Evolutionary conservation across 2,329 filamentous ascomycete species (phyloP).

Genomic region (Blastomyces percursus): DNA sequence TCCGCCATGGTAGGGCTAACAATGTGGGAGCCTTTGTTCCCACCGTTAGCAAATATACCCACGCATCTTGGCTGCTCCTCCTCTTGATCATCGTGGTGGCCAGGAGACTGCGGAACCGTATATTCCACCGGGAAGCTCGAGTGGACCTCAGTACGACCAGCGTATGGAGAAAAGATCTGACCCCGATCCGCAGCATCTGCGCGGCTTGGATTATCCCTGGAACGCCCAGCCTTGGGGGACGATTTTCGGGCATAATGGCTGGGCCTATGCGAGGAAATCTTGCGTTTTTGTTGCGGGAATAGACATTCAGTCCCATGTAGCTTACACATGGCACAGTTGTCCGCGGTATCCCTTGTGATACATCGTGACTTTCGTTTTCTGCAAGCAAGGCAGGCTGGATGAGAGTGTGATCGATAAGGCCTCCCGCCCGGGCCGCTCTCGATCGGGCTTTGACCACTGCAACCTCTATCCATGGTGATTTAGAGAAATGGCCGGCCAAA

Average conservation of each 20-base stretch:
- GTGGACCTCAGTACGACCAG: not conserved
- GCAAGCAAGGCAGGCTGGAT: constrained; percentile 44
- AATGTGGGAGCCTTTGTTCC: constrained; percentile 38
- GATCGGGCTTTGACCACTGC: not conserved
- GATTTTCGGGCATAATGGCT: not conserved
- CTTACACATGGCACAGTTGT: constrained; percentile 42
- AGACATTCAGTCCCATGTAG: constrained; percentile 41
- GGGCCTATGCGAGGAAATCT: not conserved
- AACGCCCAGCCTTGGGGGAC: not conserved
- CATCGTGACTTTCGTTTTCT: constrained; percentile 45
- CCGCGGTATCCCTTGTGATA: constrained; percentile 35
- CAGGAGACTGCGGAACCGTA: not conserved
- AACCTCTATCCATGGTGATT: not conserved
- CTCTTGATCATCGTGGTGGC: not conserved
- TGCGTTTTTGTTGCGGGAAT: constrained; percentile 27
- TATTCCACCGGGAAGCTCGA: not conserved
- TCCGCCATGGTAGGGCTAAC: constrained; percentile 43
- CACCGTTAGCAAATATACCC: constrained; percentile 16
- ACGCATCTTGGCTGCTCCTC: constrained; percentile 6
- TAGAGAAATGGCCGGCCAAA: not conserved
- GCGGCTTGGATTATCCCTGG: not conserved
- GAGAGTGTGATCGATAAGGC: constrained; percentile 45
- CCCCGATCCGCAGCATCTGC: not conserved
- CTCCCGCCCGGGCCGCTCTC: constrained; percentile 18
- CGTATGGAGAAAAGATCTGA: not conserved